phyloP scores from a whole-genome alignment of 2,329 filamentous ascomycete species.

The Exophiala spinifera region DNA sequence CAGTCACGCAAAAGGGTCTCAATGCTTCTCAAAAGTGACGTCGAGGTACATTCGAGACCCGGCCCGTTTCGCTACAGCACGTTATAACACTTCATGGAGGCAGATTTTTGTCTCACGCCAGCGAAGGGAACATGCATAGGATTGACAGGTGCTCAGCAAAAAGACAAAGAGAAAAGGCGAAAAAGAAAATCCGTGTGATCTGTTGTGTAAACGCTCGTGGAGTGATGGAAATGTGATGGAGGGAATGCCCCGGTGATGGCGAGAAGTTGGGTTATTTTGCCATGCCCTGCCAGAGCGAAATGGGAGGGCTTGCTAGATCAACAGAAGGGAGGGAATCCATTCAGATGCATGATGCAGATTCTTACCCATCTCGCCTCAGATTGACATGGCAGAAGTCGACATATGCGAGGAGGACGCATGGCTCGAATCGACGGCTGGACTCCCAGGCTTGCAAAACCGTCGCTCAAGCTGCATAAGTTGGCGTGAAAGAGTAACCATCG shows the following conservation, averaged over 20 bases:
- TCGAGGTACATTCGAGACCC: conserved; percentile 26
- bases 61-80: conserved; percentile 20
- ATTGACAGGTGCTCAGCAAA: conserved; percentile 4
- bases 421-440: conserved; percentile 3
- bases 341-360: conserved; percentile 20
- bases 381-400: conserved; percentile 11
- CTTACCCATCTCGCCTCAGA: conserved; percentile 22
- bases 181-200: conserved; percentile 1
- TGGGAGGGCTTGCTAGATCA: neutral
- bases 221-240: conserved; percentile 17
- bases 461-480: conserved; percentile 14
- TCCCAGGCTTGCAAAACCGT: conserved; percentile 8
- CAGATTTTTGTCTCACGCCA: conserved; percentile 24
- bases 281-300: neutral
- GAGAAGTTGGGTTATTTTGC: conserved; percentile 8
- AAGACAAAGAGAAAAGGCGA: conserved; percentile 5
- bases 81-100: conserved; percentile 23
- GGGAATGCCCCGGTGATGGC: conserved; percentile 11
- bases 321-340: neutral
- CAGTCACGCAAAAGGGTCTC: conserved; percentile 24
- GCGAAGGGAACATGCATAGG: conserved; percentile 17
- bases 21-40: conserved; percentile 21
- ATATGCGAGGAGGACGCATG: conserved; percentile 16
- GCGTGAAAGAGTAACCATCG: conserved; percentile 16
- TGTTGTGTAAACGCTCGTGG: conserved; percentile 16